Conservation (phyloP, 2,329 filamentous ascomycete genomes). For the Aspergillus sp. region DNA sequence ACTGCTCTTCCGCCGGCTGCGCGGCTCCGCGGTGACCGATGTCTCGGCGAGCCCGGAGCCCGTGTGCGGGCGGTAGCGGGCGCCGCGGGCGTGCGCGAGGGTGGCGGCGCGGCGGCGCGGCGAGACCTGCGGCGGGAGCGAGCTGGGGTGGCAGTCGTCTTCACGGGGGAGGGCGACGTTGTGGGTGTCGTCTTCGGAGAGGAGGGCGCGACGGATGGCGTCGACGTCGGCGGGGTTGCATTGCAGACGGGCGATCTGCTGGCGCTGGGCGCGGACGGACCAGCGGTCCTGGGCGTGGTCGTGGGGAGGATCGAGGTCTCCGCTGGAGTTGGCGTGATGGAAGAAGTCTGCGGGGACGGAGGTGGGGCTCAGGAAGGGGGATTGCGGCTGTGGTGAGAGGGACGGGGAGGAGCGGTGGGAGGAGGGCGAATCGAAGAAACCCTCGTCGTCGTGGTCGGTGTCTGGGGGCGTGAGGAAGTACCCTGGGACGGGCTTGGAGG, state of each 20-base stretch:
- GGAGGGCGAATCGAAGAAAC: slow-evolving; percentile 44
- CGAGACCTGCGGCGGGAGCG: slow-evolving; percentile 33
- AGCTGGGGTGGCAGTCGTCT: slow-evolving; percentile 40
- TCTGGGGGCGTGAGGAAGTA: slow-evolving; percentile 39
- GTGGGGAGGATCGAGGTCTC: slow-evolving; percentile 1
- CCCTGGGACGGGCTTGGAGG: slow-evolving; percentile 13
- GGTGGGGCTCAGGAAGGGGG: slow-evolving; percentile 28
- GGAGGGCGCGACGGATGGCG: slow-evolving; percentile 35
- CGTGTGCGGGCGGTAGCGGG: slow-evolving; percentile 25
- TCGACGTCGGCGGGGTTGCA: slow-evolving; percentile 37
- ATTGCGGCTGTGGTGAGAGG: slow-evolving; percentile 38
- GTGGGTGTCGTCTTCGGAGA: slow-evolving; percentile 25
- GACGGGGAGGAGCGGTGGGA: slow-evolving; percentile 55
- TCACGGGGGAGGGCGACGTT: slow-evolving; percentile 7
- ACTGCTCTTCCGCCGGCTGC: slow-evolving; percentile 28
- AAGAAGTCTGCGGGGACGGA: slow-evolving; percentile 27
- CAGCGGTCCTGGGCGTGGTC: slow-evolving; percentile 14
- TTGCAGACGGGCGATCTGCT: slow-evolving; percentile 41
- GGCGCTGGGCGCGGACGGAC: slow-evolving; percentile 35
- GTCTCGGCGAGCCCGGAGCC: slow-evolving; percentile 1
- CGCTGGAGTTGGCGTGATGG: slow-evolving; percentile 6
- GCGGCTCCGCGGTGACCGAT: slow-evolving; percentile 2
- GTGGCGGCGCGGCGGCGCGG: slow-evolving; percentile 30
- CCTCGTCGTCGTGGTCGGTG: slow-evolving; percentile 39
- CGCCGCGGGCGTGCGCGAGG: slow-evolving; percentile 7